phyloP scores from a whole-genome alignment of 805 yeast genomes.

The Suhomyces sp. region DNA sequence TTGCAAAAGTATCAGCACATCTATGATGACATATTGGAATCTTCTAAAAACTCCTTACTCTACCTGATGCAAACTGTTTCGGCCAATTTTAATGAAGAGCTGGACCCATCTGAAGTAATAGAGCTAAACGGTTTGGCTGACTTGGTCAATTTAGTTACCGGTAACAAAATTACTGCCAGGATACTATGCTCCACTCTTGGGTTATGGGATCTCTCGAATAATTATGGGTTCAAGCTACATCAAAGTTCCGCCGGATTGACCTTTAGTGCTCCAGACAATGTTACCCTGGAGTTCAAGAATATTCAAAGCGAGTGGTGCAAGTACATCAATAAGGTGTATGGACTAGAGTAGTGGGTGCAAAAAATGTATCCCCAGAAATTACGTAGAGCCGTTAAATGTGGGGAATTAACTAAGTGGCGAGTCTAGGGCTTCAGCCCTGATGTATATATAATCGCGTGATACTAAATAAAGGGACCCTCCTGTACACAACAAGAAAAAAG shows the following conservation, averaged over 20 bases:
- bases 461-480: background rate
- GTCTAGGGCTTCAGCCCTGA: slow-evolving; percentile 4
- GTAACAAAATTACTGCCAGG: slow-evolving; percentile 25
- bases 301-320: slow-evolving; percentile 25
- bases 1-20: background rate
- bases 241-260: background rate
- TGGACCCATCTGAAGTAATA: slow-evolving; percentile 2
- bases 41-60: slow-evolving; percentile 10
- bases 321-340: slow-evolving; percentile 31
- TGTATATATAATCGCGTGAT: background rate
- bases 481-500: background rate
- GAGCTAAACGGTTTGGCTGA: background rate
- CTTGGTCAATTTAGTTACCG: slow-evolving; percentile 14
- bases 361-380: background rate
- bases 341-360: slow-evolving; percentile 24
- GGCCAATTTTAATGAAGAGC: slow-evolving; percentile 10
- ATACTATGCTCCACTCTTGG: slow-evolving; percentile 35
- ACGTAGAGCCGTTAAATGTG: background rate
- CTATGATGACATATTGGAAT: slow-evolving; percentile 6
- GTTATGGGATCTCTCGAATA: slow-evolving; percentile 33
- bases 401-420: background rate
- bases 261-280: background rate
- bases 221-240: slow-evolving; percentile 4
- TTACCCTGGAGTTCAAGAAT: background rate
- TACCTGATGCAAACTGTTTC: slow-evolving; percentile 13